Percentiles rank a stretch among this genome's conserved stretches.
Conservation (phyloP, 2,329 filamentous ascomycete species). For the Neopestalotiopsis clavispora region DNA sequence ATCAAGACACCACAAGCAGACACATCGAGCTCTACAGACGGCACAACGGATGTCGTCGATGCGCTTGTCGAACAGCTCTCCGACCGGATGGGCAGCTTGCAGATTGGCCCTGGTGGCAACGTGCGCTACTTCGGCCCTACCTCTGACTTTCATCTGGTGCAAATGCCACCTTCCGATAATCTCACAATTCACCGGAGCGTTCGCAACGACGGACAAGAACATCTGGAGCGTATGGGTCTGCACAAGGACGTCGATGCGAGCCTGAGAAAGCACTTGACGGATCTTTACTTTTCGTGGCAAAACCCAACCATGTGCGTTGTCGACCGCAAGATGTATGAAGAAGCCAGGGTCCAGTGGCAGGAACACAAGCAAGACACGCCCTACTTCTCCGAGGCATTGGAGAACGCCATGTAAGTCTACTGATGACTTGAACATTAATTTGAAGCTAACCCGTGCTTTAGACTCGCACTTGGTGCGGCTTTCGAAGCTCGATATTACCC, state of each 20-base stretch:
- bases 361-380: conserved; percentile 4
- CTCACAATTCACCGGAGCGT: conserved; percentile 31
- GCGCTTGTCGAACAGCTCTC: conserved; percentile 32
- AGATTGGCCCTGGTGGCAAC: conserved; percentile 29
- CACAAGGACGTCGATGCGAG: neutral
- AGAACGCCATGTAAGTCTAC: conserved; percentile 17
- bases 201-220: conserved; percentile 30
- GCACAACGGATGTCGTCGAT: conserved; percentile 25
- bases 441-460: conserved; percentile 19
- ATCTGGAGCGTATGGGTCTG: conserved; percentile 24
- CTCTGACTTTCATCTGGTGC: conserved; percentile 32
- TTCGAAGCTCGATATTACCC: conserved; percentile 49
- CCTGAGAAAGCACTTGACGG: conserved; percentile 9
- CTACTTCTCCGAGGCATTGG: conserved; percentile 16
- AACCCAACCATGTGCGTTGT: conserved; percentile 15
- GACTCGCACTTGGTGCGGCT: conserved; percentile 46
- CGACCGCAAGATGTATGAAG: conserved; percentile 13
- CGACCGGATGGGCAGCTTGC: conserved; percentile 30
- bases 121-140: conserved; percentile 33
- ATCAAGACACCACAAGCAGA: neutral
- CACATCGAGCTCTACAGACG: neutral
- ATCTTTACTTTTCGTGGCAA: conserved; percentile 17
- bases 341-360: conserved; percentile 7
- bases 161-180: conserved; percentile 29
- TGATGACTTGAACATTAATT: neutral